phyloP scores from a whole-genome alignment of 2,329 filamentous ascomycete genomes.

The Colletotrichum navitas region DNA sequence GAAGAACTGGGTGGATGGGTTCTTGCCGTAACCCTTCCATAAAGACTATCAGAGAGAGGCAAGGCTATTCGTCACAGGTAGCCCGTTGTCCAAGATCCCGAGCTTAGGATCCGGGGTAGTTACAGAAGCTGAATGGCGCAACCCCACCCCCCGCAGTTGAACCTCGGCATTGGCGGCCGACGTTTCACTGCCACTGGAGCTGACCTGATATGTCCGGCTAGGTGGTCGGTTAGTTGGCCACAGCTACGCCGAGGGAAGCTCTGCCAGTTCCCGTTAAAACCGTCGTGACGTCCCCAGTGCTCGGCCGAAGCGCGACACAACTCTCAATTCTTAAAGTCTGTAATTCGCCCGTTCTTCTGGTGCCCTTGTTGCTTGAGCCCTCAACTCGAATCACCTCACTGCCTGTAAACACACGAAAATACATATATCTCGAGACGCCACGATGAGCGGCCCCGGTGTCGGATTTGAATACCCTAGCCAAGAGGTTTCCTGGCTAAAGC shows the following conservation, averaged over 20 bases:
- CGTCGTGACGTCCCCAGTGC: conserved; percentile 27
- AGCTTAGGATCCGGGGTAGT: conserved; percentile 37
- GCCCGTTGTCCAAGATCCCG: conserved; percentile 21
- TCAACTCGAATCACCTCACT: not conserved
- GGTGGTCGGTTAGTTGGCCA: conserved; percentile 30
- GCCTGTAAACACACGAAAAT: not conserved
- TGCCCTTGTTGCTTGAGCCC: conserved; percentile 15
- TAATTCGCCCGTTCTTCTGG: not conserved
- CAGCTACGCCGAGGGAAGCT: conserved; percentile 37
- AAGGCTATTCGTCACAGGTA: not conserved
- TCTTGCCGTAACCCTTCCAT: not conserved
- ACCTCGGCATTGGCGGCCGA: conserved; percentile 41
- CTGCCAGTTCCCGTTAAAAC: conserved; percentile 36
- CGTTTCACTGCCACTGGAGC: conserved; percentile 34
- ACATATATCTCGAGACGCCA: not conserved
- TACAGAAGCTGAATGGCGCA: conserved; percentile 10
- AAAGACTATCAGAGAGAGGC: not conserved
- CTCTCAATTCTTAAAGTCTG: not conserved
- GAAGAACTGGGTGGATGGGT: not conserved
- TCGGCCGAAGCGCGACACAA: conserved; percentile 34
- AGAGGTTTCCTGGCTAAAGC: conserved; percentile 87
- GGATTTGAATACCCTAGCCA: conserved; percentile 84
- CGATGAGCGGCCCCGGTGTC: conserved; percentile 62
- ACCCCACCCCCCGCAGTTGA: conserved; percentile 41
- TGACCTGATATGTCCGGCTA: conserved; percentile 16